Percentiles rank a stretch among this genome's conserved stretches.
These are phyloP conservation scores for Nigrospora sphaerica DNA, from an alignment of 2,329 filamentous ascomycete genomes.

Conservation along the genomic window DNA sequence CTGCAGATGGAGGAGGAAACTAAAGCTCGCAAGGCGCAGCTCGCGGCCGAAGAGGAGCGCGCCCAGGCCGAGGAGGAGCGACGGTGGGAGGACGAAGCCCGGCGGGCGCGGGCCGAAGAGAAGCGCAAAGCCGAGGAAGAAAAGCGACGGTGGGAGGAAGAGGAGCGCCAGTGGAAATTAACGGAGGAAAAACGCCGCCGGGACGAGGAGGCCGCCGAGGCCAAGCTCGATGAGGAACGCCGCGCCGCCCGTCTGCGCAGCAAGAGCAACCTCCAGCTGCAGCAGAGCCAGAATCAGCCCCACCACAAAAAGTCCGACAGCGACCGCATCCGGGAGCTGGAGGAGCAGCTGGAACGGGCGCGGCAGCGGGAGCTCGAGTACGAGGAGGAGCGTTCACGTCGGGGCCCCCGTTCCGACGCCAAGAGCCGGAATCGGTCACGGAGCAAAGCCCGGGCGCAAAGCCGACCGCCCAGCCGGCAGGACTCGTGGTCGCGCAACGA, in stretches of 20 bases:
- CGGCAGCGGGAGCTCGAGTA: slow-evolving; percentile 58
- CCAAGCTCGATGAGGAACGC: slow-evolving; percentile 59
- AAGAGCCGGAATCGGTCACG: slow-evolving; percentile 32
- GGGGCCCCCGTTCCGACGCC: slow-evolving; percentile 14
- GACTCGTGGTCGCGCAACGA: slow-evolving; percentile 60
- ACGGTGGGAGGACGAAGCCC: slow-evolving; percentile 59
- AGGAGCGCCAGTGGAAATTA: slow-evolving; percentile 68
- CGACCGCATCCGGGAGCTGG: slow-evolving; percentile 70
- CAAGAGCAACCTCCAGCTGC: slow-evolving; percentile 60
- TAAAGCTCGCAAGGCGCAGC: slow-evolving; percentile 35
- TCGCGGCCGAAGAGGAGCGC: slow-evolving; percentile 53
- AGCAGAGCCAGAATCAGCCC: slow-evolving; percentile 77
- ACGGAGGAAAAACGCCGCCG: slow-evolving; percentile 65
- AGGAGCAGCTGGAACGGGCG: slow-evolving; percentile 59
- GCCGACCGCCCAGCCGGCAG: slow-evolving; percentile 49
- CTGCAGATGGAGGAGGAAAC: slow-evolving; percentile 46
- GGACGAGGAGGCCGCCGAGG: slow-evolving; percentile 69
- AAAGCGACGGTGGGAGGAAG: slow-evolving; percentile 69
- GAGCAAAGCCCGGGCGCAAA: slow-evolving; percentile 35
- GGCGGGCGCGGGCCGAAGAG: slow-evolving; percentile 50
- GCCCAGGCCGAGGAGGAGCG: slow-evolving; percentile 57
- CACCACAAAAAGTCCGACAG: slow-evolving; percentile 54
- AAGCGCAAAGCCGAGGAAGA: slow-evolving; percentile 60
- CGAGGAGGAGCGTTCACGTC: slow-evolving; percentile 46
- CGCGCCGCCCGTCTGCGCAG: slow-evolving; percentile 43